Base-by-base conservation (phyloP, 1,139 yeast genomes). In the Yamadazyma jaroonii region DNA sequence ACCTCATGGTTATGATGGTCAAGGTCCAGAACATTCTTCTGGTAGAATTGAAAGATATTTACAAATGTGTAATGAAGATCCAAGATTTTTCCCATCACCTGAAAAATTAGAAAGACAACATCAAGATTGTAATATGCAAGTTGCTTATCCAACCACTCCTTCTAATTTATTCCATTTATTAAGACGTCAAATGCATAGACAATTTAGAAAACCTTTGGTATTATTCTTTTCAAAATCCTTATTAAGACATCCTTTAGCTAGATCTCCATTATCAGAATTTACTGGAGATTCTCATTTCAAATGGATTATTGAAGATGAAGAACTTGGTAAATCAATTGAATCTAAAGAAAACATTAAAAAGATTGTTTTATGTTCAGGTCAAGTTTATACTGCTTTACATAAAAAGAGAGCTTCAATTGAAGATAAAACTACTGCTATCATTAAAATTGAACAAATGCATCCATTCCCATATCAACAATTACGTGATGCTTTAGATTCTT, bases 1-100 rank as follows among this genome's bases (percentile, higher is more conserved):
- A 64, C 99, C 99, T 45, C 99, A 94, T 63, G 99, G 99, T 72
- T 94, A 90, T 63, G 99, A 94, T 65, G 99, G 99, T 52, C 98
- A 92, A 74, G 99, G 99, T 57, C 98, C 98, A 50, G 99, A 94
- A 72, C 99, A 94, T 70, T 92, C 98, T 26, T 87, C 96, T 44
- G 97, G 96, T 57, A 84, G 98, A 77, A 72, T 94, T 43, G 99
- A 94, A 74, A 84, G 99, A 74, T 94, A 89, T 72, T 78, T 94
- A 65, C 96, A 87, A 72, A 71, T 94, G 61, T 84, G 96, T 62
- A 92, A 90, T 62, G 99, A 94, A 72, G 98, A 94, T 63, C 90
- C 87, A 55, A 84, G 97, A 70, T 69, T 62, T 56, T 94, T 87
- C 95, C 99, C 98, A 61, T 64, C 87, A 34, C 80, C 76, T 43